Base-by-base conservation (phyloP, 2,329 filamentous ascomycete species). In the Epichloe glyceriae region DNA sequence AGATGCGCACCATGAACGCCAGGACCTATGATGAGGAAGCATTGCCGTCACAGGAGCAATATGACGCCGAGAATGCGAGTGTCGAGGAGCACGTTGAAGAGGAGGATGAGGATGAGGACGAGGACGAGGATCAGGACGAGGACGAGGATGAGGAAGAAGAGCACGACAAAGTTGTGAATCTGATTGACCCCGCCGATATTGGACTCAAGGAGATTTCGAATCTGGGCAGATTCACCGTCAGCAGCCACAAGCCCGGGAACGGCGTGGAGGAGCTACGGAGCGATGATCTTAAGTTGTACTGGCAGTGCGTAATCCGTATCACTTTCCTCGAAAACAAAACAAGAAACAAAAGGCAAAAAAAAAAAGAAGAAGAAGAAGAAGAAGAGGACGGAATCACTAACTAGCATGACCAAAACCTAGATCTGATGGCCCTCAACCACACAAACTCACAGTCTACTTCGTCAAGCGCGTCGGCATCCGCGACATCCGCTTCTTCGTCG, bases 181-280 rank as follows among this genome's bases (percentile, higher is more conserved):
- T 82, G 49, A 73, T 82, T 51, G 70, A 80, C 14, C 68, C 73
- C 17, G 73, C 73, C 17, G 62, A 75, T 11, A 74, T 64, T 52
- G 67, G 82, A 42, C 72, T 91, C 54, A 90, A 89, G 64, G 88
- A 93, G 63, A 91, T 93, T 63, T 88, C 85, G 59, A 89, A 88
- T 55, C 75, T 93, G 19, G 87, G 86, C 34, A 85, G 83, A 56
- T 91, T 88, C 73, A 90, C 85, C 11, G 86, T 91, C 57, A 88
- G 83, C 63, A 87, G 81, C 61, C 82, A 82, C 61, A 93, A 93
- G 67, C 86, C 85, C 1, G 86, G 86, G 39, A 88, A 85, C 58
- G 85, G 85, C 2, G 82, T 91, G 14, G 80, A 83, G 26, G 85
- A 88, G 61, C 77, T 93, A 19, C 79, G 86, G 34, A 82, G 79